phyloP scores from a whole-genome alignment of 2,329 filamentous ascomycete species.

The Corynespora cassiicola region DNA sequence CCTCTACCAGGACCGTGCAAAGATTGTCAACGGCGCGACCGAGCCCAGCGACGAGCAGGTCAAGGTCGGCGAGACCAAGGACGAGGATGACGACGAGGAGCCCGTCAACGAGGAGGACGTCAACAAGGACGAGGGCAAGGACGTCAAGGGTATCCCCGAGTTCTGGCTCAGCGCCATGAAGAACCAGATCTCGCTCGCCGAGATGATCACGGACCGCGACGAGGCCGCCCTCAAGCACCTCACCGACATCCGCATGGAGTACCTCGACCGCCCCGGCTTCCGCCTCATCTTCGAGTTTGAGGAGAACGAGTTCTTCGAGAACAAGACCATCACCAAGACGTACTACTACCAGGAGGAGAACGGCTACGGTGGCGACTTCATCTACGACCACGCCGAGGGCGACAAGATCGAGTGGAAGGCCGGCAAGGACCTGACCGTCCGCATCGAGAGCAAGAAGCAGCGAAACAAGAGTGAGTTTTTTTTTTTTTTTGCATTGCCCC shows the following conservation, averaged over 20 bases:
- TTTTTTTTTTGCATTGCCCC: neutral
- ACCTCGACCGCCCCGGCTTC: constrained; percentile 97
- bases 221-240: constrained; percentile 91
- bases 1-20: constrained; percentile 91
- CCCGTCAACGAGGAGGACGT: constrained; percentile 61
- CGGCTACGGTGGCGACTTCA: constrained; percentile 98
- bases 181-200: constrained; percentile 95
- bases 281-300: constrained; percentile 96
- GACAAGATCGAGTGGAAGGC: constrained; percentile 98
- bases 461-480: constrained; percentile 89
- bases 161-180: constrained; percentile 99
- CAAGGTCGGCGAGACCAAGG: constrained; percentile 81
- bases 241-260: constrained; percentile 97
- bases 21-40: constrained; percentile 84
- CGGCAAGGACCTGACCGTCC: constrained; percentile 90
- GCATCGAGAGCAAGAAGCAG: constrained; percentile 99
- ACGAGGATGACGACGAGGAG: constrained; percentile 71
- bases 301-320: constrained; percentile 95
- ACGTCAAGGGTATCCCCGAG: constrained; percentile 86
- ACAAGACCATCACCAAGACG: constrained; percentile 96
- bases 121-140: constrained; percentile 62
- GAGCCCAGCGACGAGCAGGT: constrained; percentile 91
- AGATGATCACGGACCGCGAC: constrained; percentile 98
- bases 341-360: constrained; percentile 99
- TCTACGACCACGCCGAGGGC: constrained; percentile 98